Evolutionary conservation across 306 rosid genomes (phyloP), one percentile per base, ranked within the genome.

Genomic region (Quercus gilva): DNA sequence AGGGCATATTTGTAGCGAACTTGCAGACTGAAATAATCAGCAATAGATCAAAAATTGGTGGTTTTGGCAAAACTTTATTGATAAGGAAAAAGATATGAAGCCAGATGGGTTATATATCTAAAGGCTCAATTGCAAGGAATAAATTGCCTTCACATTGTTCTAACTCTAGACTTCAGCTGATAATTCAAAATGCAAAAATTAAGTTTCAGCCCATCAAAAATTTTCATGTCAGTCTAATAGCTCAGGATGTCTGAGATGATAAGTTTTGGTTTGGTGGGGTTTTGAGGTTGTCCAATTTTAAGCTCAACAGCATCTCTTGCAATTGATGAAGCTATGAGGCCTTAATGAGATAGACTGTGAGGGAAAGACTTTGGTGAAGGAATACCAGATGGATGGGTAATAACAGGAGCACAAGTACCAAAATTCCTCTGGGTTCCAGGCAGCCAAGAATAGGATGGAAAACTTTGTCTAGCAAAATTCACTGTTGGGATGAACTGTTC

Each of bases 311-410:
- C 82, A 80, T 87, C 87, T 18, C 55, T 60, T 61, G 51, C 78
- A 17, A 72, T 56, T 4, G 87, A 64, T 41, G 45, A 41, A 41
- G 33, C 49, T 14, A 0, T 35, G 49, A 52, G 17, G 53, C 69
- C 68, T 19, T 37, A 64, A 14, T 58, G 70, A 2, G 57, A 28
- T 37, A 84, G 76, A 55, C 80, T 77, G 51, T 43, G 73, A n/a
- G 84, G 84, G 9, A 67, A 69, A 28, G 85, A 61, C 52, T 79
- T 63, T 6, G 91, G 87, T 2, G 87, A 79, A 45, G 89, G 91
- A 58, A 85, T 83, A 1, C 89, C 89, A 28, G 89, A 83, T 43
- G 89, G 89, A 75, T 85, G 91, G 26, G 37, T 14, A 6, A 83
- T 49, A 0, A 74, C 57, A 7, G 79, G 55, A n/a, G 51, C 59